These are phyloP conservation scores for Xylaria sp. DNA, from an alignment of 2,329 filamentous ascomycete genomes.

Conservation along the genomic window DNA sequence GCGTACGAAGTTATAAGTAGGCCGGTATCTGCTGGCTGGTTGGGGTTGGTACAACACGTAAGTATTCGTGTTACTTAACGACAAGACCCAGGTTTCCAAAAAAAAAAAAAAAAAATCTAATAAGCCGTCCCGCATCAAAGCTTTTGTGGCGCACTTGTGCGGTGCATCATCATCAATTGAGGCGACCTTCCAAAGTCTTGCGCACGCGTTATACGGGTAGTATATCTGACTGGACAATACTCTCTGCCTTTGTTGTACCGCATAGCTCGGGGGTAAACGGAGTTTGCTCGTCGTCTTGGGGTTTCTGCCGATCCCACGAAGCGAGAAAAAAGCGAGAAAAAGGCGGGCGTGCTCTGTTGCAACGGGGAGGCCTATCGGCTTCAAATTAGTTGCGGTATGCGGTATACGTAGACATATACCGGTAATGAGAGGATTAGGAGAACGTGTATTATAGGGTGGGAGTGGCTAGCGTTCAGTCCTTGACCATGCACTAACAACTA, in stretches of 20 bases:
- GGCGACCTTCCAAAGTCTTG: conserved; percentile 9
- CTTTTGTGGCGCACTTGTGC: conserved; percentile 14
- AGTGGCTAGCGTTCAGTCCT: background rate
- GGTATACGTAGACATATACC: conserved; percentile 7
- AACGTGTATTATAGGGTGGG: background rate
- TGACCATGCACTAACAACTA: background rate
- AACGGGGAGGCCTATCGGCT: background rate
- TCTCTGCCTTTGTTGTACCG: background rate
- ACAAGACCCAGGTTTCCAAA: background rate
- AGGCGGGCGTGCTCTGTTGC: background rate
- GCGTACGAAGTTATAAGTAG: background rate
- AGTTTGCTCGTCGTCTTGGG: background rate
- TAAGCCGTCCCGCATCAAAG: conserved; percentile 9
- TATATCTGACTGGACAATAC: conserved; percentile 1
- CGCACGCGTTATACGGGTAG: background rate
- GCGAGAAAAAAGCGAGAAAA: background rate
- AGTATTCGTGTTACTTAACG: conserved; percentile 1
- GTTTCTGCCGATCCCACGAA: background rate
- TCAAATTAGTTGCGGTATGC: background rate
- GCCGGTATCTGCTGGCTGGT: conserved; percentile 1
- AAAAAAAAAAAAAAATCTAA: too few species aligned
- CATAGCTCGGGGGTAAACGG: background rate
- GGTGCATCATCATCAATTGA: conserved; percentile 13
- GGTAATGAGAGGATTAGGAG: conserved; percentile 4
- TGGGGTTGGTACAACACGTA: background rate